Percentiles rank a stretch among this genome's conserved stretches.
Evolutionary conservation across 2,329 filamentous ascomycete genomes (phyloP).

Genomic region (Diaporthe ilicicola): DNA sequence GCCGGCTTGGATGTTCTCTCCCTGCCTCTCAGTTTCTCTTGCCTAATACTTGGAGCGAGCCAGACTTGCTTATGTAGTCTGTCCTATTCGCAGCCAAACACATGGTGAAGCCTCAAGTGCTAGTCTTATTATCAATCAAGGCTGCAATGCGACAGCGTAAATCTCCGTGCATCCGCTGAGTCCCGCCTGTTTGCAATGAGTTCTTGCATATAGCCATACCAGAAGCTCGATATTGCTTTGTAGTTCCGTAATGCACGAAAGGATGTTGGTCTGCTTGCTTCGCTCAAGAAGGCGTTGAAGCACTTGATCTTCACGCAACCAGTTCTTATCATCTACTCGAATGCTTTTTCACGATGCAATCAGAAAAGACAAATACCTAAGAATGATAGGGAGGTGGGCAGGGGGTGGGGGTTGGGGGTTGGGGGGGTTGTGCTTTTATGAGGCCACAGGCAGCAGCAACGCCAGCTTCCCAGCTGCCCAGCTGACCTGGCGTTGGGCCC

Average conservation of each 20-base stretch:
- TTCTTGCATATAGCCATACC: neutral
- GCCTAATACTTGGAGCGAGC: neutral
- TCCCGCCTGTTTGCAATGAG: too few relatives aligned
- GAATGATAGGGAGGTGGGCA: neutral
- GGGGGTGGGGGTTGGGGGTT: neutral
- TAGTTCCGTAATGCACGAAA: too few relatives aligned
- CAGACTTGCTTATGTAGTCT: neutral
- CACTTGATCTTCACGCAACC: neutral
- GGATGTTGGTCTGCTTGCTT: neutral
- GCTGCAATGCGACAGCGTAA: too few relatives aligned
- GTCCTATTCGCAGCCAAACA: too few relatives aligned
- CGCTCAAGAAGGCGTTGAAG: neutral
- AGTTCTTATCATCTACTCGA: neutral
- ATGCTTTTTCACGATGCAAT: too few relatives aligned
- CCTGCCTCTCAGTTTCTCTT: neutral
- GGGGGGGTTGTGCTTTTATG: neutral
- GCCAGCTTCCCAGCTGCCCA: neutral
- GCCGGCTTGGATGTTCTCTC: neutral
- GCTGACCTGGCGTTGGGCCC: slow-evolving; percentile 13
- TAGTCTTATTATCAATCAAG: too few relatives aligned
- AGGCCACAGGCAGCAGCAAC: neutral
- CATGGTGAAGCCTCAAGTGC: too few relatives aligned
- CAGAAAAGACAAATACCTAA: too few relatives aligned
- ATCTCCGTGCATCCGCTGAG: too few relatives aligned
- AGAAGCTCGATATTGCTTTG: too few relatives aligned